Evolutionary conservation across 345 rosid genomes (phyloP).

Genomic region (Laguncularia racemosa): DNA sequence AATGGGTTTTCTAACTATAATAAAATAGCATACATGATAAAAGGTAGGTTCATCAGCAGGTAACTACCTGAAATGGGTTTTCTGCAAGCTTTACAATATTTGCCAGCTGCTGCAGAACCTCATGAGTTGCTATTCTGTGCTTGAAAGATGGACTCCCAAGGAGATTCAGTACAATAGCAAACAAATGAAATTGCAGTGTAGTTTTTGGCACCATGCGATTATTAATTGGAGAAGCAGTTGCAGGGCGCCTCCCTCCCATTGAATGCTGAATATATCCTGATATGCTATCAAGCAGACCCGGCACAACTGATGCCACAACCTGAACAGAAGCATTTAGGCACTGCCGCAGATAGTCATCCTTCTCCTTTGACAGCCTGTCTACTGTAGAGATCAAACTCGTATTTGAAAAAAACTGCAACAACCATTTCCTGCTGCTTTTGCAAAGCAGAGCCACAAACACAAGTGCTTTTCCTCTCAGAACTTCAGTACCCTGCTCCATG

Average conservation of each 20-base stretch:
- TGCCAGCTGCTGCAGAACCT: constrained; percentile 71
- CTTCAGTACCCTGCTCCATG: constrained; percentile 84
- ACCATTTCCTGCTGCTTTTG: constrained; percentile 77
- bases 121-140: constrained; percentile 58
- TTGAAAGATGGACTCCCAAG: constrained; percentile 77
- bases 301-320: constrained; percentile 59
- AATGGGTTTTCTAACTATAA: too few species aligned
- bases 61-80: constrained; percentile 77
- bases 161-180: constrained; percentile 86
- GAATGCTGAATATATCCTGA: constrained; percentile 74
- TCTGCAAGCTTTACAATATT: constrained; percentile 72
- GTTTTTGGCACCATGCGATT: constrained; percentile 63
- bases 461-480: constrained; percentile 77
- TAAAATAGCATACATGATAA: too few species aligned
- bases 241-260: constrained; percentile 84
- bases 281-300: constrained; percentile 63
- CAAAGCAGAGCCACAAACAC: constrained; percentile 79
- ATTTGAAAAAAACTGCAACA: constrained; percentile 73
- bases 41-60: constrained; percentile 8
- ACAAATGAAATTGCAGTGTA: constrained; percentile 37
- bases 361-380: constrained; percentile 87
- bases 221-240: constrained; percentile 49
- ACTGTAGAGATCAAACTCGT: constrained; percentile 66
- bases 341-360: constrained; percentile 66
- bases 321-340: constrained; percentile 68